Base-by-base conservation (phyloP, 257 asterid genomes). In the Penstemon barbatus region DNA sequence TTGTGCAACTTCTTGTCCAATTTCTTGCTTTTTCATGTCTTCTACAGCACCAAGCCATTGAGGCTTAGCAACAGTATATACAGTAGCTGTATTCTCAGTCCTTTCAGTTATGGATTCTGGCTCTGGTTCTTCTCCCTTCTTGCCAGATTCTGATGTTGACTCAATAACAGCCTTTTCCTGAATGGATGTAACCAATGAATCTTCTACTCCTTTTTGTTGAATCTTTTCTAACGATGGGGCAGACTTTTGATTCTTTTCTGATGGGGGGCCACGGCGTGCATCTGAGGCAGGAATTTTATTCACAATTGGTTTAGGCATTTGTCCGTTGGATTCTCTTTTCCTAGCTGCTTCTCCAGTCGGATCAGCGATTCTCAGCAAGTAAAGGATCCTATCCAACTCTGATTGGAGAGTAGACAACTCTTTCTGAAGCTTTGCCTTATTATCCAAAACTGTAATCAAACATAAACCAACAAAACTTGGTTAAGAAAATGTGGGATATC, bases 41-140 rank as follows among this genome's bases (percentile, higher is more conserved):
- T 80, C 83, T 36, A 89, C 95, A 63, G 99, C 99, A 63, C 97
- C 97, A 72, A 94, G 99, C 97, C 97, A 91, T 76, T 89, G 99
- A 66, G 97, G 95, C 82, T 91, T 91, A 44, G 77, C 62, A 71
- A 66, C 78, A 18, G 87, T 68, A 61, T 65, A 86, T 7, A 38
- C 82, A 68, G 82, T 52, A 57, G 87, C 46, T 71, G 61, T 50
- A 72, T 72, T 78, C 69, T 75, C 82, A 57, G 67, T 63, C 57
- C 57, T 67, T 52, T 77, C 83, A 18, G 71, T 50, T 65, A 40
- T 25, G 33, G 33, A 25, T 25, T 25, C 69, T 13, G 69, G 56
- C 60, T 77, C 84, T 45, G 70, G 61, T 57, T 71, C 85, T 65
- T 72, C 72, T 57, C 43, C 57, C 69, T 80, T 83, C 66, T 60